Evolutionary conservation across 2,329 filamentous ascomycete genomes (phyloP).

Genomic region (Paecilomyces dactylethromorphus): DNA sequence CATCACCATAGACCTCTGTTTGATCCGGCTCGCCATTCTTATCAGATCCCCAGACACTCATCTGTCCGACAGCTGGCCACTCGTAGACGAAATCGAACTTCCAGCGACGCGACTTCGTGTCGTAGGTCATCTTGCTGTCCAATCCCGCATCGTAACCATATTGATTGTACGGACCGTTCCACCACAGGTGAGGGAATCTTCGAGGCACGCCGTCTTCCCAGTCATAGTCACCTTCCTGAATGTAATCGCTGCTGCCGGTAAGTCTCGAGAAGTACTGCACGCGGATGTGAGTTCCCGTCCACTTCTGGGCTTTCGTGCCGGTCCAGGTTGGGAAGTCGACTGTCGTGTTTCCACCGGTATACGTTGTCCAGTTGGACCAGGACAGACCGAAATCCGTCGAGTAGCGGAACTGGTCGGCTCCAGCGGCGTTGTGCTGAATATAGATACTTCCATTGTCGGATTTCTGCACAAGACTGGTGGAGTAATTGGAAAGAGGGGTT

Average conservation of each 20-base stretch:
- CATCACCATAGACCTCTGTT: constrained; percentile 49
- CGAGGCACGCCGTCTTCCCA: constrained; percentile 19
- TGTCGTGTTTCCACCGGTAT: neutral
- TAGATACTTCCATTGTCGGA: neutral
- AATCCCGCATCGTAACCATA: constrained; percentile 53
- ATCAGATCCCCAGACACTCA: constrained; percentile 57
- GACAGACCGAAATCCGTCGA: neutral
- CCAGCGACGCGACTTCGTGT: constrained; percentile 42
- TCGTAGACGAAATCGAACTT: constrained; percentile 51
- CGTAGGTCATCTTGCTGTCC: constrained; percentile 40
- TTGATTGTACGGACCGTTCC: constrained; percentile 51
- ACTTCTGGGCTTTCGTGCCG: constrained; percentile 46
- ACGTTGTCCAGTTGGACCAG: neutral
- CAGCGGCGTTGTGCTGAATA: neutral
- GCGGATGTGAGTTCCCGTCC: constrained; percentile 51
- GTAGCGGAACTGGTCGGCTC: neutral
- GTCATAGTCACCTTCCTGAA: constrained; percentile 48
- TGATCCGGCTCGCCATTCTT: constrained; percentile 51
- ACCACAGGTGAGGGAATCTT: constrained; percentile 7
- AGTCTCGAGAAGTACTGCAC: constrained; percentile 52
- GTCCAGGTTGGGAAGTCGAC: constrained; percentile 31
- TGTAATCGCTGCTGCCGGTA: constrained; percentile 47
- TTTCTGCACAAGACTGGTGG: neutral
- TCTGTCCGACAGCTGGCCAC: constrained; percentile 51
- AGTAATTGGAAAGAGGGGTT: neutral